phyloP scores from a whole-genome alignment of 352 stramenopile species.

The Pythium dissotocum region DNA sequence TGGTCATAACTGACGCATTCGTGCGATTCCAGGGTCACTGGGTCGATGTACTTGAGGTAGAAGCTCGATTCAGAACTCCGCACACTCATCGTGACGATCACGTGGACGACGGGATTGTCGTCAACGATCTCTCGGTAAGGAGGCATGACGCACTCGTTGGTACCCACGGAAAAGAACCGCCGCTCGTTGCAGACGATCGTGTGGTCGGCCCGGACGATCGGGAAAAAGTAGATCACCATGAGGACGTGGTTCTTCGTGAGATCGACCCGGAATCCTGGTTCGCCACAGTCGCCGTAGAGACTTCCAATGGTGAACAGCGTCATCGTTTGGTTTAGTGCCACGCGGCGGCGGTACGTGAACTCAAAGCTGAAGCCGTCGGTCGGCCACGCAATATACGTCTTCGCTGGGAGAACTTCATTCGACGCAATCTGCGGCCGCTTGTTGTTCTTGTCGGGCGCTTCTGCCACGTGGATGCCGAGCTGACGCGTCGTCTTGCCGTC shows the following conservation, averaged over 20 bases:
- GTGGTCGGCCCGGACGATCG: slow-evolving; percentile 34
- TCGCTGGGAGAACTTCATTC: slow-evolving; percentile 42
- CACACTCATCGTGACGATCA: slow-evolving; percentile 46
- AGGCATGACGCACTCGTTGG: slow-evolving; percentile 37
- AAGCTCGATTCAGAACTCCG: slow-evolving; percentile 43
- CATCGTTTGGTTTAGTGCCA: slow-evolving; percentile 46
- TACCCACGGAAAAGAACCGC: slow-evolving; percentile 37
- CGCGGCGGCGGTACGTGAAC: slow-evolving; percentile 50
- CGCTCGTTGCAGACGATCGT: slow-evolving; percentile 53
- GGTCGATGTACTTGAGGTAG: slow-evolving; percentile 58
- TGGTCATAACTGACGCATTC: slow-evolving; percentile 42
- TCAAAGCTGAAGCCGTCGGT: slow-evolving; percentile 60
- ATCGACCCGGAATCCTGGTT: slow-evolving; percentile 70
- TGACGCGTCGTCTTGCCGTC: slow-evolving; percentile 32
- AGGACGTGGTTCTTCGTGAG: slow-evolving; percentile 55
- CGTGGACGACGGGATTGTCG: slow-evolving; percentile 54
- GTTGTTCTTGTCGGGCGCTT: slow-evolving; percentile 31
- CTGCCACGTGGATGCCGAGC: slow-evolving; percentile 43
- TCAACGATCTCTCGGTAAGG: slow-evolving; percentile 29
- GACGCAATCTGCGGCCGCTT: slow-evolving; percentile 57
- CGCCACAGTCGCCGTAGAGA: slow-evolving; percentile 55
- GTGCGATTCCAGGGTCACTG: slow-evolving; percentile 40
- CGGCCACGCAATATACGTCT: slow-evolving; percentile 45
- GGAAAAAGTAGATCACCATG: slow-evolving; percentile 65
- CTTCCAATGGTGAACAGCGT: slow-evolving; percentile 76